Evolutionary conservation across 2,329 filamentous ascomycete genomes (phyloP).

Genomic region (Hypoxylon rubiginosum): DNA sequence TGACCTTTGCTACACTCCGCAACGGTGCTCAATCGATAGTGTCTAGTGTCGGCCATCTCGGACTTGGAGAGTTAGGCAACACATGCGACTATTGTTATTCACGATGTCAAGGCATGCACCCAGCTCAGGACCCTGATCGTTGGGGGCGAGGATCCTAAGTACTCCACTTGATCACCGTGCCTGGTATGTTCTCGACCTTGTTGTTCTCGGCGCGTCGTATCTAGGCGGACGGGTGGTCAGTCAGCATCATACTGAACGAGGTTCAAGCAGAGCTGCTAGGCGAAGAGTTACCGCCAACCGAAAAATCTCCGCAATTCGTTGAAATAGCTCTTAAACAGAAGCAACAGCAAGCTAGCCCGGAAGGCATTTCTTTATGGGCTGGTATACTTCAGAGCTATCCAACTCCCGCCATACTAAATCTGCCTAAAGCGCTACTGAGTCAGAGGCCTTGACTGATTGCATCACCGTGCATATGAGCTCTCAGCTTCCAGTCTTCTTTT

Average conservation of each 20-base stretch:
- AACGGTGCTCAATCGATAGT: slow-evolving; percentile 23
- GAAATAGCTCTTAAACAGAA: not conserved
- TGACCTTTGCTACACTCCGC: slow-evolving; percentile 13
- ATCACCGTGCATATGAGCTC: too few species aligned
- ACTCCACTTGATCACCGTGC: slow-evolving; percentile 12
- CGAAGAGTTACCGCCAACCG: not conserved
- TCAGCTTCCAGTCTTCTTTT: too few species aligned
- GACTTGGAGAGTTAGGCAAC: slow-evolving; percentile 17
- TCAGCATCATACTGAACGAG: slow-evolving; percentile 20
- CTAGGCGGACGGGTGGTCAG: slow-evolving; percentile 23
- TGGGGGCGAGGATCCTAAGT: slow-evolving; percentile 20
- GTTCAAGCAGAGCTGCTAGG: slow-evolving; percentile 11
- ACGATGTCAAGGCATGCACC: slow-evolving; percentile 8
- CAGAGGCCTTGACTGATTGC: too few species aligned
- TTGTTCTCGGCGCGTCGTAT: slow-evolving; percentile 18
- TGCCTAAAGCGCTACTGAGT: slow-evolving; percentile 8
- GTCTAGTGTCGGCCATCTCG: slow-evolving; percentile 12
- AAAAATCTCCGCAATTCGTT: not conserved
- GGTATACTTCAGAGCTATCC: not conserved
- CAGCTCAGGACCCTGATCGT: slow-evolving; percentile 12
- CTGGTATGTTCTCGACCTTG: slow-evolving; percentile 5
- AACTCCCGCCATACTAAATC: slow-evolving; percentile 3
- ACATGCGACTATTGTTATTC: slow-evolving; percentile 9
- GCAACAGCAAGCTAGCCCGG: not conserved
- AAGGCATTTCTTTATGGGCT: slow-evolving; percentile 7